Evolutionary conservation across 2,329 filamentous ascomycete species (phyloP).

Genomic region (Pyrenophora graminea): DNA sequence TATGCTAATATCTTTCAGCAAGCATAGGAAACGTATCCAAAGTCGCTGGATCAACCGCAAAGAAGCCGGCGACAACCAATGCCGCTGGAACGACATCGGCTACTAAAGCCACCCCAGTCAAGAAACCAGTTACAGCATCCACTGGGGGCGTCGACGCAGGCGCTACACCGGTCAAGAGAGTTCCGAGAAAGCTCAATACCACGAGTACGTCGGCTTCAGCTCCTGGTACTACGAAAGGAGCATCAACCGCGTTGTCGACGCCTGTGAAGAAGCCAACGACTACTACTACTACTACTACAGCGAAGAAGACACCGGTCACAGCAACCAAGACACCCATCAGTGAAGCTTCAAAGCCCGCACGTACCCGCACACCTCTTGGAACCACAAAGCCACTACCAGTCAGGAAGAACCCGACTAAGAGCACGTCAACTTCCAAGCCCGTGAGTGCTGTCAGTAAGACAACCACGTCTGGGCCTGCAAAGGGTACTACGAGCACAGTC

Average conservation of each 20-base stretch:
- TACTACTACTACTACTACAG: constrained; percentile 20
- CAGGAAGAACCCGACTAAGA: constrained; percentile 10
- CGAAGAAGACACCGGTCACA: constrained; percentile 24
- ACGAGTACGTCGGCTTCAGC: constrained; percentile 11
- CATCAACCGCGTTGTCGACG: constrained; percentile 14
- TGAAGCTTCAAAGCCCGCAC: constrained; percentile 22
- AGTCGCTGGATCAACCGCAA: constrained; percentile 28
- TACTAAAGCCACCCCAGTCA: constrained; percentile 19
- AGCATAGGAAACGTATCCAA: constrained; percentile 38
- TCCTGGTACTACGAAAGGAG: constrained; percentile 2
- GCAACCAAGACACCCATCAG: constrained; percentile 23
- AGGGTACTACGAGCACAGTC: constrained; percentile 16
- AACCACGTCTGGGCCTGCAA: constrained; percentile 15
- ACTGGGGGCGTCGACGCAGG: constrained; percentile 14
- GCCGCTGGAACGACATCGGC: constrained; percentile 24
- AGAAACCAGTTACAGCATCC: constrained; percentile 16
- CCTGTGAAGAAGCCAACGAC: constrained; percentile 8
- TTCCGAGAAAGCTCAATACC: constrained; percentile 22
- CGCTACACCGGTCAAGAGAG: constrained; percentile 32
- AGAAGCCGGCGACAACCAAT: constrained; percentile 32
- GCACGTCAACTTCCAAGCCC: constrained; percentile 10
- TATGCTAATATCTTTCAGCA: constrained; percentile 23
- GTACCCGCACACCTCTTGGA: constrained; percentile 18
- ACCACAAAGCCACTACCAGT: constrained; percentile 27
- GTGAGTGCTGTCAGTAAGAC: constrained; percentile 19